Evolutionary conservation across 768 basidiomycete species (phyloP), one percentile per base, ranked within the genome.

Genomic region (Hypholoma sublateritium): DNA sequence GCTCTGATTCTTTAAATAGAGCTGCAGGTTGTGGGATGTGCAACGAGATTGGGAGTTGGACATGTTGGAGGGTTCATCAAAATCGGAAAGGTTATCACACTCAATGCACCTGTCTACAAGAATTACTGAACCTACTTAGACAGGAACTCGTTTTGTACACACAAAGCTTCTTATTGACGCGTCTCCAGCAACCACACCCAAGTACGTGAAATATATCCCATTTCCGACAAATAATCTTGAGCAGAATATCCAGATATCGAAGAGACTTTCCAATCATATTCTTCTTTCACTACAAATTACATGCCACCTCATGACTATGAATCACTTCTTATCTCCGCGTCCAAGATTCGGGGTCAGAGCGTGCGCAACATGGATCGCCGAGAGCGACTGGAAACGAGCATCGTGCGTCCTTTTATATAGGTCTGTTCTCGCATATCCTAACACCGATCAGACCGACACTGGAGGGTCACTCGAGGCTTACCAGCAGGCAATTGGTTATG

Each of bases 231-330:
- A 21, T 21, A n/a, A 22, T 37, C 19, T 25, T 34, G 61, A n/a
- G 50, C 48, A 34, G 28, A 22, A 42, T 43, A n/a, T 36, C 32
- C 28, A 95, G 93, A 84, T 57, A 80, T 87, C 54, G 91, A 93
- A 39, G 83, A 89, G 13, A 95, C 94, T 0, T 87, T 87, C 55
- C 87, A 92, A 64, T 78, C 83, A 2, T 98, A 96, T 69, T 97
- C 95, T 0, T 82, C 87, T 0, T 97, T 98, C 73, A 92, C 93
- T 14, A 92, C 93, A 0, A 81, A 83, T 53, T 81, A 89, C 70
- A 83, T 86, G 63, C 83, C 89, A 13, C 76, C 86, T 0, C 73
- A 80, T n/a, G 80, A 88, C 42, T 98, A 98, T 67, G 94, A 96
- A 65, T 63, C 75, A 0, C 72, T 87, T 6, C 82, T 98, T 22